Percentiles rank a stretch among this genome's conserved stretches.
Conservation (phyloP, 2,329 filamentous ascomycete genomes). For the Neonectria hederae region DNA sequence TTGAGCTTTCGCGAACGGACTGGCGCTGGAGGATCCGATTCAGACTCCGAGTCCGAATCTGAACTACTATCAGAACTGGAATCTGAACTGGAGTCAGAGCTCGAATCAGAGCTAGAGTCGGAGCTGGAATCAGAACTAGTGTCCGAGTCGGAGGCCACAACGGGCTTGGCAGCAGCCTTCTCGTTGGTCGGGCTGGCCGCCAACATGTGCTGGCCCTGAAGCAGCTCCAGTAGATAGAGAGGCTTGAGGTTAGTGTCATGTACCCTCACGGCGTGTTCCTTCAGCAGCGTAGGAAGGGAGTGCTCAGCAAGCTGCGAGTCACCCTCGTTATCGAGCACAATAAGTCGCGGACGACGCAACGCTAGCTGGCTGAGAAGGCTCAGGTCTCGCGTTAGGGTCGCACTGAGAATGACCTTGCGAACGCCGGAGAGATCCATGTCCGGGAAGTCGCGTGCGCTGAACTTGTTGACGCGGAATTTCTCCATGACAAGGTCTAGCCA, state of each 20-base stretch:
- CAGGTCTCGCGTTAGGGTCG: constrained; percentile 89
- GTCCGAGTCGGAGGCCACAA: constrained; percentile 50
- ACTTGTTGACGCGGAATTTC: constrained; percentile 59
- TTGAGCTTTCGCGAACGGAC: constrained; percentile 37
- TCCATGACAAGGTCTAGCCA: constrained; percentile 82
- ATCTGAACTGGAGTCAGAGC: constrained; percentile 43
- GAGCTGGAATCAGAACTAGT: constrained; percentile 41
- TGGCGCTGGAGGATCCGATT: constrained; percentile 31
- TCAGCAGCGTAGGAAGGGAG: constrained; percentile 68
- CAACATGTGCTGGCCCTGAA: constrained; percentile 65
- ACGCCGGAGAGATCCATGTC: constrained; percentile 64
- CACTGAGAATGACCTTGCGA: constrained; percentile 87
- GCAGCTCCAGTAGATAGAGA: constrained; percentile 81
- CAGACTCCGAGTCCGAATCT: constrained; percentile 47
- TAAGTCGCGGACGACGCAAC: constrained; percentile 76
- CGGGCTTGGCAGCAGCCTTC: constrained; percentile 24
- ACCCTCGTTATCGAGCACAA: constrained; percentile 72
- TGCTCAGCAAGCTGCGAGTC: constrained; percentile 58
- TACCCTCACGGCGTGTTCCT: constrained; percentile 74
- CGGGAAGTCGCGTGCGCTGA: constrained; percentile 63
- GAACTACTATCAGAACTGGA: constrained; percentile 45
- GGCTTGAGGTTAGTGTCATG: constrained; percentile 79
- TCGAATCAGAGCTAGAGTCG: constrained; percentile 38
- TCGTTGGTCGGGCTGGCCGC: constrained; percentile 27
- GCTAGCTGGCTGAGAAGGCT: constrained; percentile 79